Evolutionary conservation across 768 basidiomycete species (phyloP).

Genomic region (Rhodosporidiobolus sp.): DNA sequence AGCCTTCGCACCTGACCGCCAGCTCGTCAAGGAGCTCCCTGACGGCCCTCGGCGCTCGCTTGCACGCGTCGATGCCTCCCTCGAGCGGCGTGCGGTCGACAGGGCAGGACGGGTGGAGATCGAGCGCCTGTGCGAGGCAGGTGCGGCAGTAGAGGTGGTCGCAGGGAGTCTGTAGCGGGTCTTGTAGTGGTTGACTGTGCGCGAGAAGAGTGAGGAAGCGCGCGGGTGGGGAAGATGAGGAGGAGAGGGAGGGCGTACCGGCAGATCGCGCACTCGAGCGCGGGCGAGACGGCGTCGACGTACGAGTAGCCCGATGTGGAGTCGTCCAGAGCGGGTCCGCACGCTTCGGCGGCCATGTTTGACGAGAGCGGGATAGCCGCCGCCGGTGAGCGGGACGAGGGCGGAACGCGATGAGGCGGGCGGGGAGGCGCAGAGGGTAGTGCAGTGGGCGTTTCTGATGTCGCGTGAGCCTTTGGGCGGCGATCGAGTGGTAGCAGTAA

Average conservation of each 20-base stretch:
- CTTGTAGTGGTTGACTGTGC: conserved; percentile 3
- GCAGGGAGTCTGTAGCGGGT: conserved; percentile 22
- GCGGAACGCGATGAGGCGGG: too few species aligned
- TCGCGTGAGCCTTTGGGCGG: too few species aligned
- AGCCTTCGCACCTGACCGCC: too few species aligned
- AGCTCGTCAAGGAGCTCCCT: conserved; percentile 3
- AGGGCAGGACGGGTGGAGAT: conserved; percentile 13
- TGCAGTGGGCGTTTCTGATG: too few species aligned
- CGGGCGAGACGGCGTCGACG: neutral
- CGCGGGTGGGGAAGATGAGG: neutral
- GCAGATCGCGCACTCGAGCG: conserved; percentile 29
- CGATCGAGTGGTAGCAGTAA: too few species aligned
- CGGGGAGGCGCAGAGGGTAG: too few species aligned
- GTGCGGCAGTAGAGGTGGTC: conserved; percentile 26
- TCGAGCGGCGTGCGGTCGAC: conserved; percentile 17
- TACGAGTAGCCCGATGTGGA: too few species aligned
- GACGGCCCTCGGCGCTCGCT: conserved; percentile 11
- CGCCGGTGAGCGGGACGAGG: too few species aligned
- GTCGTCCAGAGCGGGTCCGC: too few species aligned
- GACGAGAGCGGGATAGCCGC: too few species aligned
- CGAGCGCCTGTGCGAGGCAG: conserved; percentile 27
- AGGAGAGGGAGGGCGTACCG: conserved; percentile 3
- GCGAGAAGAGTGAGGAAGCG: neutral
- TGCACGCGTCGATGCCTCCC: neutral
- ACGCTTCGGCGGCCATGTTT: too few species aligned